Evolutionary conservation across 129 eudicot species (phyloP).

Genomic region (Flaveria linearis): DNA sequence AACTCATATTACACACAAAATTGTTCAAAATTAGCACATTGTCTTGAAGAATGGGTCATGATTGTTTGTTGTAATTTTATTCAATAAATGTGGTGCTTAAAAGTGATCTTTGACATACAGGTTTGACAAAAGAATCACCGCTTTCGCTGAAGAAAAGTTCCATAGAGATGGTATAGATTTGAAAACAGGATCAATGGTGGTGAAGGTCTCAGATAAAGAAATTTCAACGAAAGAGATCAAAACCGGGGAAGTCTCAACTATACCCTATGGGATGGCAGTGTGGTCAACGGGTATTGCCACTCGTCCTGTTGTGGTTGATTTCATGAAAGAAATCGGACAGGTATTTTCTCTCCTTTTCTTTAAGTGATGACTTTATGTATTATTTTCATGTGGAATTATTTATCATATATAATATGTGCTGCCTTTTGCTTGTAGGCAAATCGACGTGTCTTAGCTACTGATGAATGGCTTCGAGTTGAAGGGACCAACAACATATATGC

Average conservation of each 20-base stretch:
- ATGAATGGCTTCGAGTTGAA: slow-evolving; percentile 92
- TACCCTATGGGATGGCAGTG: slow-evolving; percentile 87
- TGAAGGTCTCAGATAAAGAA: slow-evolving; percentile 66
- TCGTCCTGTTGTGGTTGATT: slow-evolving; percentile 82
- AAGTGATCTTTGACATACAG: slow-evolving; percentile 34
- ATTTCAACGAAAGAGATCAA: slow-evolving; percentile 74
- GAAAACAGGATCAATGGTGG: slow-evolving; percentile 85
- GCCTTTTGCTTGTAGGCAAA: slow-evolving; percentile 45
- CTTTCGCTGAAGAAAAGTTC: slow-evolving; percentile 86
- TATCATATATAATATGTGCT: not conserved
- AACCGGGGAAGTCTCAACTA: slow-evolving; percentile 57
- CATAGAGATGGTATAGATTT: slow-evolving; percentile 81
- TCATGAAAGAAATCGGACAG: slow-evolving; percentile 90
- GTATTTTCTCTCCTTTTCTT: slow-evolving; percentile 26
- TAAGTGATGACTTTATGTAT: not conserved
- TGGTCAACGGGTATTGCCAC: slow-evolving; percentile 97
- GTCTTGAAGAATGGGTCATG: not conserved
- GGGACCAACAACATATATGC: slow-evolving; percentile 67
- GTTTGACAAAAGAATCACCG: slow-evolving; percentile 91
- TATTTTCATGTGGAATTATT: not conserved
- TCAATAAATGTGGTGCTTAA: not conserved
- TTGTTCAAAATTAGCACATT: not conserved
- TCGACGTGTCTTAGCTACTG: slow-evolving; percentile 87
- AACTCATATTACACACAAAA: not conserved
- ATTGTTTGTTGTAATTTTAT: not conserved